These are phyloP conservation scores for Termitomyces sp. DNA, from an alignment of 768 basidiomycete species.

Conservation along the genomic window DNA sequence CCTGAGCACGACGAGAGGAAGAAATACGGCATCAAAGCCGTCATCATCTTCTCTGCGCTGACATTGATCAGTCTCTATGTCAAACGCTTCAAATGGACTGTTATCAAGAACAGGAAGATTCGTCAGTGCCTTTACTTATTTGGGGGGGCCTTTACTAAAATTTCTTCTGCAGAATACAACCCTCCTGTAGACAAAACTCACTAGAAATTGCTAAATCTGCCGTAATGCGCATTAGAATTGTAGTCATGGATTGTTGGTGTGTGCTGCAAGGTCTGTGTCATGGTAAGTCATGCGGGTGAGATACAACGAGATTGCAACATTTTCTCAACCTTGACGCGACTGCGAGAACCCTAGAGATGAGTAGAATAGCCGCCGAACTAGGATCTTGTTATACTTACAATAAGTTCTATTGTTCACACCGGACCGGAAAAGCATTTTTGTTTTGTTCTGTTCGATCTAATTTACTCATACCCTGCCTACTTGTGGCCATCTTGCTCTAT, in stretches of 20 bases:
- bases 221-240: conserved; percentile 8
- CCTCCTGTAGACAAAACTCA: conserved; percentile 54
- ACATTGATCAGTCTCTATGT: conserved; percentile 79
- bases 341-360: background rate
- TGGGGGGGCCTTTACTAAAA: conserved; percentile 1
- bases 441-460: background rate
- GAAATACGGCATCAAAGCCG: conserved; percentile 93
- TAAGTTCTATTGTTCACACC: too few species aligned
- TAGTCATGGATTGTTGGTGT: background rate
- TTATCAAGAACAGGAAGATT: conserved; percentile 92
- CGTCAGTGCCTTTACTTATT: conserved; percentile 39
- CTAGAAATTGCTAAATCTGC: conserved; percentile 29
- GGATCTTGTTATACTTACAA: too few species aligned
- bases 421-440: background rate
- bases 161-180: conserved; percentile 39
- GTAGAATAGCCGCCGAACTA: background rate
- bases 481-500: background rate
- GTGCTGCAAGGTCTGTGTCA: background rate
- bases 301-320: background rate
- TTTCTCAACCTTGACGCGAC: background rate
- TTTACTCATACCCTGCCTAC: background rate
- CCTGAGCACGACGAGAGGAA: conserved; percentile 98
- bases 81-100: conserved; percentile 94
- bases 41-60: conserved; percentile 87
- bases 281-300: background rate